A percentile compares a stretch with the other conserved stretches of the same genome.
phyloP scores from a whole-genome alignment of 441 rosid genomes.

The Pelargonium australe region DNA sequence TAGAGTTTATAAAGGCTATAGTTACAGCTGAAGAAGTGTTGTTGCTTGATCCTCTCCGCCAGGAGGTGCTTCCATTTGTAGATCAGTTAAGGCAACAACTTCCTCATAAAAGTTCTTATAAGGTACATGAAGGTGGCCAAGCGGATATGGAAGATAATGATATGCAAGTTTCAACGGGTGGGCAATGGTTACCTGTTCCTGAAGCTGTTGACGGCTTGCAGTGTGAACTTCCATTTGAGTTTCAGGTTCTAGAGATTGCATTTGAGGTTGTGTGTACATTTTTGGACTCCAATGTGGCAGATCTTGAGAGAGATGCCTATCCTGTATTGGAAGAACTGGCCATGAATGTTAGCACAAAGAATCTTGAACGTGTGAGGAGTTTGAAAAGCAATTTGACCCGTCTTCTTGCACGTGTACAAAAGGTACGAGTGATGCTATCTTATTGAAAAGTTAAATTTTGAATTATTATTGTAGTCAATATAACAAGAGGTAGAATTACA shows the following conservation, averaged over 20 bases:
- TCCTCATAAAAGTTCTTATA: slow-evolving; percentile 37
- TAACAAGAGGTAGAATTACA: neutral
- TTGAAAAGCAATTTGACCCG: slow-evolving; percentile 88
- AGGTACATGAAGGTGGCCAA: slow-evolving; percentile 31
- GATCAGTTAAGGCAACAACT: slow-evolving; percentile 76
- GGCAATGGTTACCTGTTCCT: slow-evolving; percentile 48
- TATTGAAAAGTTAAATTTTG: neutral
- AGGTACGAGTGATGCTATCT: slow-evolving; percentile 43
- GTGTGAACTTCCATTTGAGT: slow-evolving; percentile 83
- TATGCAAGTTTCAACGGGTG: slow-evolving; percentile 37
- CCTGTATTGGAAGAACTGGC: slow-evolving; percentile 92
- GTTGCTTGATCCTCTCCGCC: slow-evolving; percentile 65
- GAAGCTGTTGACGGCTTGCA: slow-evolving; percentile 78
- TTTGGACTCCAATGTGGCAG: slow-evolving; percentile 60
- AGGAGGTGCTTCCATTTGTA: slow-evolving; percentile 72
- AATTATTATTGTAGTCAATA: neutral
- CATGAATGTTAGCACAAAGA: slow-evolving; percentile 80
- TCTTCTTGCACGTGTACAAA: slow-evolving; percentile 87
- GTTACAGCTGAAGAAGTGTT: slow-evolving; percentile 88
- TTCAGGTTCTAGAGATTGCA: slow-evolving; percentile 95
- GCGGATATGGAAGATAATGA: slow-evolving; percentile 34
- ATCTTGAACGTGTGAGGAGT: slow-evolving; percentile 86
- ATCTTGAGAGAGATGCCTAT: slow-evolving; percentile 79
- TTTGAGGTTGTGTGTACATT: slow-evolving; percentile 70
- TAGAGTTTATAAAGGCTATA: slow-evolving; percentile 81